Base-by-base conservation (phyloP, 2,329 filamentous ascomycete genomes). In the Didymella arachidicola region DNA sequence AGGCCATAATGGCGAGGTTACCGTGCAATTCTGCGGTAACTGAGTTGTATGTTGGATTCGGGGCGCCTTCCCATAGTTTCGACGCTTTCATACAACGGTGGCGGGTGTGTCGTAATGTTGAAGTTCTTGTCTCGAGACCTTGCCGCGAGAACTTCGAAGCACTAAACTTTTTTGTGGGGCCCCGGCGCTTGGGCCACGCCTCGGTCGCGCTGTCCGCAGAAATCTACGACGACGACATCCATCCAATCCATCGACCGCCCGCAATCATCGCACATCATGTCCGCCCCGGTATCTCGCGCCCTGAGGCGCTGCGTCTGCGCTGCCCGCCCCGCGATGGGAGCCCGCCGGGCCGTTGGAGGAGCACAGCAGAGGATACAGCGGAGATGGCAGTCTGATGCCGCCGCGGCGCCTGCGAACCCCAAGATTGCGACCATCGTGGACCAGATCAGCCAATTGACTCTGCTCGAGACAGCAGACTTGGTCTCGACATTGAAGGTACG, bases 401-500 rank as follows among this genome's bases (percentile, higher is more conserved):
- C 85, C 49, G 83, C 83, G 54, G 75, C 78, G 57, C 78, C 86
- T 71, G 79, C 83, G 62, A 96, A 91, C 81, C 93, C 95, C 64
- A 99, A 99, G 86, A 97, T 99, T 73, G 80, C 89, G 70, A 87
- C 86, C 60, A 99, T 99, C 75, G 95, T 99, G 74, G 93, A 99
- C 79, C 93, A 99, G 81, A 99, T 99, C 80, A 96, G 94, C 81
- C 89, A 95, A 86, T 89, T 99, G 86, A 99, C 93, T 43, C 85
- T 99, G 59, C 83, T 99, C 72, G 96, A 99, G 86, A 99, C 95
- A 38, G 94, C 96, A 58, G 95, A 98, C 78, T 84, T 99, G 60
- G 95, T 99, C 53, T 88, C 93, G 53, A 92, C 88, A 80, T 84
- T 99, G 77, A 99, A 99, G 91, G 95, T 98, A 81, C 53, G 74